phyloP scores from a whole-genome alignment of 225 moss, liverwort and hornwort species.

The Anthoceros angustus region DNA sequence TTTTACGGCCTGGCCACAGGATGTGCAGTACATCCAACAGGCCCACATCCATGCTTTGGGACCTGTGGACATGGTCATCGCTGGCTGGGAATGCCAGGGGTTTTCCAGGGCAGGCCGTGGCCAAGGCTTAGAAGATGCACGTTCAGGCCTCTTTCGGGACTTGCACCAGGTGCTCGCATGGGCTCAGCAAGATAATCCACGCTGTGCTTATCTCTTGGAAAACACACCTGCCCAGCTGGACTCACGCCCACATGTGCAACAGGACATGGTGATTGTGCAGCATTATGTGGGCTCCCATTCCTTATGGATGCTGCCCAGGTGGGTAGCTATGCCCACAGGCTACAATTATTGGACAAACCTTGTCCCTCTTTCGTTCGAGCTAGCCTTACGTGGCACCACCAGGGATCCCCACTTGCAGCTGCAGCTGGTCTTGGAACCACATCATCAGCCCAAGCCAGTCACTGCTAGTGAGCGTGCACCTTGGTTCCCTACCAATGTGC shows the following conservation, averaged over 20 bases:
- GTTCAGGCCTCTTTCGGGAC: background rate
- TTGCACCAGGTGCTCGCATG: background rate
- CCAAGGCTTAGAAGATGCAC: background rate
- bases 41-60: background rate
- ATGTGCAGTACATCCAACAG: background rate
- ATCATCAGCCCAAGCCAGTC: too few relatives aligned
- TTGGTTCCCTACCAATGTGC: background rate
- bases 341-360: too few relatives aligned
- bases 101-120: background rate
- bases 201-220: background rate
- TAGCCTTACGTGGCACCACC: too few relatives aligned
- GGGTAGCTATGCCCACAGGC: too few relatives aligned
- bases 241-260: background rate
- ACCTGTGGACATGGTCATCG: background rate
- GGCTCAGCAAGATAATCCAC: background rate
- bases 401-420: too few relatives aligned
- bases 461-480: too few relatives aligned
- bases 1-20: too few relatives aligned
- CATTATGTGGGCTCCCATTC: too few relatives aligned
- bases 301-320: too few relatives aligned
- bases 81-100: background rate
- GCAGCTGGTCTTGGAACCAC: too few relatives aligned
- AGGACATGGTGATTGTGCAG: too few relatives aligned
- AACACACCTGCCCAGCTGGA: background rate
- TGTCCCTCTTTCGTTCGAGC: too few relatives aligned